A percentile compares a stretch with the other conserved stretches of the same genome.
These are phyloP conservation scores for Saccharomycopsis fodiens DNA, from an alignment of 805 yeast species.

Conservation along the genomic window DNA sequence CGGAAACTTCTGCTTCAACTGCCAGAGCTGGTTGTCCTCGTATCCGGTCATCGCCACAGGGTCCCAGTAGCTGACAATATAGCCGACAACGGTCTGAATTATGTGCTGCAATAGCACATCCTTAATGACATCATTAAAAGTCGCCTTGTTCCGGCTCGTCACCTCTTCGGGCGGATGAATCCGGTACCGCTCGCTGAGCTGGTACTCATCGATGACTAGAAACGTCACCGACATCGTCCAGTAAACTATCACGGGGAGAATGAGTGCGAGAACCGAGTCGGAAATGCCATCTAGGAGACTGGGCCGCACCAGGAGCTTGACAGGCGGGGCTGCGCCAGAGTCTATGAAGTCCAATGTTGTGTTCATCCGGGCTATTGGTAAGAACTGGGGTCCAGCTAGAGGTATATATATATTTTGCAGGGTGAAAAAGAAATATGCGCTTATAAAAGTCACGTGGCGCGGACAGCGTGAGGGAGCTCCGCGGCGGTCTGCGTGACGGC, in stretches of 20 bases:
- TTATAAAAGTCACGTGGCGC: not conserved
- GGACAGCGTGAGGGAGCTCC: too few relatives aligned
- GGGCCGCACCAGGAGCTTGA: constrained; percentile 27
- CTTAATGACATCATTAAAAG: constrained; percentile 57
- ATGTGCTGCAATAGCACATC: constrained; percentile 84
- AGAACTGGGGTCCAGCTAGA: too few relatives aligned
- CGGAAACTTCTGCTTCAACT: constrained; percentile 33
- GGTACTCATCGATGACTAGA: constrained; percentile 64
- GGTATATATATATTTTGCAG: not conserved
- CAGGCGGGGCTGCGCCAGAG: constrained; percentile 25
- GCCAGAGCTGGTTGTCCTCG: constrained; percentile 42
- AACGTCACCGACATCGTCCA: constrained; percentile 74
- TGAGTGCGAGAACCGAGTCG: constrained; percentile 66
- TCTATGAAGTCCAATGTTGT: constrained; percentile 3
- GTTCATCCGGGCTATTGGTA: too few relatives aligned
- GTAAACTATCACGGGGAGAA: constrained; percentile 73
- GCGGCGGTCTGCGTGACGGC: too few relatives aligned
- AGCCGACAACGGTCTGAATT: constrained; percentile 72
- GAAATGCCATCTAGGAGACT: constrained; percentile 51
- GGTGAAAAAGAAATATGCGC: not conserved
- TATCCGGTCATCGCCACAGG: constrained; percentile 43
- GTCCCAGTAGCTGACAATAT: constrained; percentile 44
- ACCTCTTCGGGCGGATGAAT: constrained; percentile 93
- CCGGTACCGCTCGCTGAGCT: constrained; percentile 74
- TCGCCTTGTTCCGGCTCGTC: constrained; percentile 63